Base-by-base conservation (phyloP, 176 grass and related monocot genomes). In the Thalia dealbata region DNA sequence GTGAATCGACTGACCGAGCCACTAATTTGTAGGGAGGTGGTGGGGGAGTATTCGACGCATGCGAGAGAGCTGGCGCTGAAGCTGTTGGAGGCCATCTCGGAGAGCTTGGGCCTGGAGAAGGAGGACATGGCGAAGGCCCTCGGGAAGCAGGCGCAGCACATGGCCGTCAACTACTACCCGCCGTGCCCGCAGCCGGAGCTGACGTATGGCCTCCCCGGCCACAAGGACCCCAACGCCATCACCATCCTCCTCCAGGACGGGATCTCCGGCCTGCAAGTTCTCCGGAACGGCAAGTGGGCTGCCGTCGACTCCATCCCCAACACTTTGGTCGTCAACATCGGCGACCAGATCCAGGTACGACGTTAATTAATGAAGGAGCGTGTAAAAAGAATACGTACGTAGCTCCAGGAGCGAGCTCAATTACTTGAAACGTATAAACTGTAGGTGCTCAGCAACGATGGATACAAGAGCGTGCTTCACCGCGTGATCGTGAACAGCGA, bases 121-220 rank as follows among this genome's bases (percentile, higher is more conserved):
- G 80, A 86, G 50, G 78, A 86, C 67, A 78, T 91, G 27, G 75
- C 75, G 73, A 82, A 78, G 46, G 80, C 38, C 6, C 72, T 96
- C 22, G 91, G 88, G 26, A 78, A 91, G 75, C 88, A 88, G 72
- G 87, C 87, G 54, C 91, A 96, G 75, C 91, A 96, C 80, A 96
- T 96, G 91, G 91, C 91, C 3, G 71, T 96, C 12, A 97, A 97
- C 81, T 92, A 86, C 85, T 97, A 97, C 79, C 93, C 93, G 42
- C 87, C 29, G 3, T 97, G 93, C 68, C 93, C 89, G 1, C 76
- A 86, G 54, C 95, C 95, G 3, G 89, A 92, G 1, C 95, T 92
- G 41, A 89, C 84, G 0, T 85, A 75, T 54, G 92, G 89, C 35
- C 74, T 96, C 19, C 84, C 86, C 21, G 84, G 81, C 43, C 89